Evolutionary conservation across 345 rosid genomes (phyloP).

Genomic region (Cochlearia excelsa): DNA sequence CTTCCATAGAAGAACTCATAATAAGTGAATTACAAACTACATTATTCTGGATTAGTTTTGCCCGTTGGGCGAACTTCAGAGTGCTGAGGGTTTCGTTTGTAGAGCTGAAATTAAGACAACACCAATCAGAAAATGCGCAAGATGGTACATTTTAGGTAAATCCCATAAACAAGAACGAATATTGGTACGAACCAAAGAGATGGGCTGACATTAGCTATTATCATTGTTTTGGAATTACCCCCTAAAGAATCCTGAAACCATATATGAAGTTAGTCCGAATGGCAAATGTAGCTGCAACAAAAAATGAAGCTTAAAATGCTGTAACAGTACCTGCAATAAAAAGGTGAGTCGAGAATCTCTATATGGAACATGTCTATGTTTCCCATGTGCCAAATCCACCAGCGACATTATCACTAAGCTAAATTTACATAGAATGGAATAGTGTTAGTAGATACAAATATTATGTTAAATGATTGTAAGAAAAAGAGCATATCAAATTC

Average conservation of each 20-base stretch:
- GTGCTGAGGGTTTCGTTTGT: conserved; percentile 89
- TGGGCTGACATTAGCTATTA: conserved; percentile 94
- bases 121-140: conserved; percentile 24
- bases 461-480: conserved; percentile 2
- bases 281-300: conserved; percentile 17
- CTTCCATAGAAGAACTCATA: conserved; percentile 19
- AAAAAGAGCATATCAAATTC: conserved; percentile 21
- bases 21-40: conserved; percentile 38
- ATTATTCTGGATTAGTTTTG: conserved; percentile 91
- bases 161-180: conserved; percentile 19
- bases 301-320: conserved; percentile 21
- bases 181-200: conserved; percentile 62
- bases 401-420: conserved; percentile 95
- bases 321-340: conserved; percentile 70
- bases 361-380: conserved; percentile 90
- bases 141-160: conserved; percentile 8
- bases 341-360: conserved; percentile 97
- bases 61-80: conserved; percentile 93
- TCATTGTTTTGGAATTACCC: conserved; percentile 92
- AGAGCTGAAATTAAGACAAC: conserved; percentile 53
- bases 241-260: conserved; percentile 88
- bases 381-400: conserved; percentile 96
- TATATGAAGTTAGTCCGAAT: conserved; percentile 26
- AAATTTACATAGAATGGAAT: conserved; percentile 26
- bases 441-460: conserved; percentile 23